These are phyloP conservation scores for Bondarzewia mesenterica DNA, from an alignment of 1,284 basidiomycete genomes.

Conservation along the genomic window DNA sequence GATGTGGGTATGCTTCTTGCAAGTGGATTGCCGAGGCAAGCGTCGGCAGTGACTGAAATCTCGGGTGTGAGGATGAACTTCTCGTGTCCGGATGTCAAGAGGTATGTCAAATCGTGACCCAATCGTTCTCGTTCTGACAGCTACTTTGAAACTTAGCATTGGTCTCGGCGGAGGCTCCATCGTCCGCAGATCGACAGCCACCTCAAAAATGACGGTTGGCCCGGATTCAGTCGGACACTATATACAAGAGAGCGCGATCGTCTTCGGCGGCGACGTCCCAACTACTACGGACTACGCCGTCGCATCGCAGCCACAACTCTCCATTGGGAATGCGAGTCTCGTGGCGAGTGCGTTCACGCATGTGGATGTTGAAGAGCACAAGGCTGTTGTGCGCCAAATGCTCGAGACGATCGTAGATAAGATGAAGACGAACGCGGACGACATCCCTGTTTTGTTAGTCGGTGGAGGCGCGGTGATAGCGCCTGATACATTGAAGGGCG, in stretches of 20 bases:
- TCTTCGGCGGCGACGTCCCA: conserved; percentile 42
- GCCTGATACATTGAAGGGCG: conserved; percentile 28
- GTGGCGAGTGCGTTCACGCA: no score
- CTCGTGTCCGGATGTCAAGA: conserved; percentile 37
- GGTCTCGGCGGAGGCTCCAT: conserved; percentile 50
- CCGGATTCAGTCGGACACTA: conserved; percentile 50
- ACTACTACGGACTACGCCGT: conserved; percentile 49
- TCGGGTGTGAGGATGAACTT: conserved; percentile 35
- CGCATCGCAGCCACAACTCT: background rate
- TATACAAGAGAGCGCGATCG: conserved; percentile 36
- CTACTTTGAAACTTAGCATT: conserved; percentile 20
- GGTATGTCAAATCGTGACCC: no score
- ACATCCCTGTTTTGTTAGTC: conserved; percentile 39
- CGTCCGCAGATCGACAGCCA: conserved; percentile 10
- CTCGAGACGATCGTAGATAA: conserved; percentile 35
- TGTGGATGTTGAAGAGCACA: no score
- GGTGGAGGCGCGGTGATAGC: conserved; percentile 36
- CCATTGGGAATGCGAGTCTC: conserved; percentile 10
- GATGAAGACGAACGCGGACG: conserved; percentile 52
- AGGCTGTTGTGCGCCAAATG: conserved; percentile 36
- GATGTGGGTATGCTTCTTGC: conserved; percentile 44
- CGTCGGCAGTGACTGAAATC: conserved; percentile 38
- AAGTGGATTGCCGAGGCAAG: conserved; percentile 43
- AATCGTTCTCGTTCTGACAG: no score
- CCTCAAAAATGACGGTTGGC: conserved; percentile 35